phyloP scores from a whole-genome alignment of 1,284 basidiomycete species.

The Taiwanofungus camphoratus region DNA sequence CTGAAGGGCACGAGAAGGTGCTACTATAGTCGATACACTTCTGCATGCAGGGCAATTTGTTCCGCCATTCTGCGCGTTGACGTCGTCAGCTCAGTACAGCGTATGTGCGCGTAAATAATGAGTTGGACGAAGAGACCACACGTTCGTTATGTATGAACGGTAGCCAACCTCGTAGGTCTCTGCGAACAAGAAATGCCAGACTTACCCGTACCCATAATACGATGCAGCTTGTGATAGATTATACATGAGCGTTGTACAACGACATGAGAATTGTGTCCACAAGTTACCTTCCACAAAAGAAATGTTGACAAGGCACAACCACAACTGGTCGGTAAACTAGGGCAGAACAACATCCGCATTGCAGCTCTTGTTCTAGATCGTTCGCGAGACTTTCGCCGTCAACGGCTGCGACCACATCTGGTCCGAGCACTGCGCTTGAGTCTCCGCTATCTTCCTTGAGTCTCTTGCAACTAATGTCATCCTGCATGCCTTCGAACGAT shows the following conservation, averaged over 20 bases:
- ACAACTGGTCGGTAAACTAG: slow-evolving; percentile 72
- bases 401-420: slow-evolving; percentile 14
- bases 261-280: slow-evolving; percentile 2
- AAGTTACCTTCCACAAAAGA: slow-evolving; percentile 76
- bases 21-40: slow-evolving; percentile 54
- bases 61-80: slow-evolving; percentile 61
- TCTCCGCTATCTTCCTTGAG: slow-evolving; percentile 42
- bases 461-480: slow-evolving; percentile 50
- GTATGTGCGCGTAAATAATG: not conserved
- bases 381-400: slow-evolving; percentile 41
- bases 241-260: slow-evolving; percentile 8
- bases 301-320: slow-evolving; percentile 76
- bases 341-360: slow-evolving; percentile 78
- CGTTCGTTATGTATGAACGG: no score
- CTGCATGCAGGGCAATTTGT: slow-evolving; percentile 76
- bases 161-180: not conserved
- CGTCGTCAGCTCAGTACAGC: slow-evolving; percentile 4
- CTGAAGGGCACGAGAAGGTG: slow-evolving; percentile 65
- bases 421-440: slow-evolving; percentile 5
- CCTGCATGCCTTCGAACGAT: slow-evolving; percentile 47
- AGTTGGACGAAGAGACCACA: not conserved
- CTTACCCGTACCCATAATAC: slow-evolving; percentile 74
- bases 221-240: slow-evolving; percentile 48
- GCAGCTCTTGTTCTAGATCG: slow-evolving; percentile 64
- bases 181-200: not conserved